Evolutionary conservation across 306 rosid genomes (phyloP), one percentile per base, ranked within the genome.

Genomic region (Trifolium repens): DNA sequence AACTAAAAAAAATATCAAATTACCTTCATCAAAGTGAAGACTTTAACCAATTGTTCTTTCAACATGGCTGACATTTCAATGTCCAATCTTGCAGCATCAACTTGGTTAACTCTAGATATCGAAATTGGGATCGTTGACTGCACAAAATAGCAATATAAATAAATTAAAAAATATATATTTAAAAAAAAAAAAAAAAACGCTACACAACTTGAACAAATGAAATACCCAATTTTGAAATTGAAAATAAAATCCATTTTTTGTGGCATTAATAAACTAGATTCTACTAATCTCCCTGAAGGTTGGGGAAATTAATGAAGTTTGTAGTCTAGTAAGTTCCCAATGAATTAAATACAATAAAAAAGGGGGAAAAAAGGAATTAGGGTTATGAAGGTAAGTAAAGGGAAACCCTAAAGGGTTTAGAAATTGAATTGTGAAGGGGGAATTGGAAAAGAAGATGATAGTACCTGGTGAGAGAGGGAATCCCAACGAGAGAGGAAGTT

Each of bases 61-160:
- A 96, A 79, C 99, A 96, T 96, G 80, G 96, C 96, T 2, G 99
- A 90, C 98, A 96, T 96, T 86, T 96, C 99, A 80, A 92, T 78
- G 15, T 96, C 98, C 62, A 96, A 80, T 62, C 99, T 87, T 40
- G 96, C 98, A 5, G 99, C 99, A 83, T 96, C 99, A 11, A 96
- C 81, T 84, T 96, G 99, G 74, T 96, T 96, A 50, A 96, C 99
- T 87, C 97, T 89, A 16, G 99, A 96, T 87, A 96, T 89, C 0
- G 99, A 82, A 75, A 96, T 84, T 16, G 98, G 99, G 67, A 96
- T 81, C 3, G 67, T 47, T 22, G 88, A 82, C 97, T 90, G 59
- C 71, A 62, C 35, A 53, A 65, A 44, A 37, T 19, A 9, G 6
- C 17, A 55, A 72, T 5, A 55, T 34, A 22, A 22, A 22, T 22